Percentiles rank a stretch among this genome's conserved stretches.
Conservation (phyloP, 2,329 filamentous ascomycete species). For the Colletotrichum theobromicola region DNA sequence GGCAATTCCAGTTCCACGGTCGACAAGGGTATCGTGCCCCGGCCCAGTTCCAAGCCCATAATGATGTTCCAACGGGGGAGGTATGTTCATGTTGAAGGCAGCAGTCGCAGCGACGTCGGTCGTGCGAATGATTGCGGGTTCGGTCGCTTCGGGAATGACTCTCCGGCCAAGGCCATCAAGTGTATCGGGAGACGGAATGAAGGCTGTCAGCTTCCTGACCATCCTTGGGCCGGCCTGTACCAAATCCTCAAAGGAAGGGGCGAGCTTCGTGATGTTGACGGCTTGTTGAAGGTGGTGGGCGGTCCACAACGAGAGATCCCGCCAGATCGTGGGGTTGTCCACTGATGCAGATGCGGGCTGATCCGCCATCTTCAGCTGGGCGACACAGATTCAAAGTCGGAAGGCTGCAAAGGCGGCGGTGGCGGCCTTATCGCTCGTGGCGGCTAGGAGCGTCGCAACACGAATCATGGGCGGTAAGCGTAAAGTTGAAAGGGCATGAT, state of each 20-base stretch:
- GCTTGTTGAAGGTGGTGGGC: slow-evolving; percentile 43
- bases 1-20: slow-evolving; percentile 34
- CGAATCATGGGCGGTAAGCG: slow-evolving; percentile 10
- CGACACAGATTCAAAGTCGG: background rate
- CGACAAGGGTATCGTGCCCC: slow-evolving; percentile 40
- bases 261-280: slow-evolving; percentile 62
- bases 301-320: slow-evolving; percentile 61
- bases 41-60: slow-evolving; percentile 19
- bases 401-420: background rate
- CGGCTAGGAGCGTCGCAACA: slow-evolving; percentile 2
- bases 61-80: background rate
- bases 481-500: slow-evolving; percentile 3
- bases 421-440: slow-evolving; percentile 13
- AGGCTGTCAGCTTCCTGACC: slow-evolving; percentile 70
- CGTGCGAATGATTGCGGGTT: slow-evolving; percentile 44
- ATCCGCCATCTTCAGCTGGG: slow-evolving; percentile 10
- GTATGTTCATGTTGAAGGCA: slow-evolving; percentile 31
- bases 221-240: slow-evolving; percentile 74
- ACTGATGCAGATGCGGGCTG: slow-evolving; percentile 21
- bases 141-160: slow-evolving; percentile 64
- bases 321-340: slow-evolving; percentile 51
- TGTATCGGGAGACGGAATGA: slow-evolving; percentile 64
- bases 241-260: slow-evolving; percentile 71
- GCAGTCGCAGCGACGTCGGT: slow-evolving; percentile 46
- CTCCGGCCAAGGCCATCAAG: slow-evolving; percentile 66